Conservation (phyloP, 805 yeast genomes). For the Candida germanica region DNA sequence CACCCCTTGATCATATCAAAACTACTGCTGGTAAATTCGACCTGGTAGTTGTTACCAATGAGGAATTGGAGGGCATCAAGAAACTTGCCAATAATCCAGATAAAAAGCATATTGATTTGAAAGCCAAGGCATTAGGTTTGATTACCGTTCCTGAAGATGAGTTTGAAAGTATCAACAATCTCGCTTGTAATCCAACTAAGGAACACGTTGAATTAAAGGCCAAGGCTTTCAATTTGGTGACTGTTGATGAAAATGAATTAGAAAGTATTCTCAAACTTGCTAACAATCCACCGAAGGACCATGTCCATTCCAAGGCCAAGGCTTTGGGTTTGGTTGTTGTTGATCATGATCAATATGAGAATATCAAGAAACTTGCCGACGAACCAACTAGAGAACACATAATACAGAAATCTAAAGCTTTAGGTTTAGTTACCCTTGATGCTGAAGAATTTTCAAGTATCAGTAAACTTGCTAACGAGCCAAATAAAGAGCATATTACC, state of each 20-base stretch:
- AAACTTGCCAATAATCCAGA: constrained; percentile 8
- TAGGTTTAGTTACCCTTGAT: constrained; percentile 15
- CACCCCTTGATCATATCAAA: constrained; percentile 9
- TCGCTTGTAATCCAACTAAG: constrained; percentile 11
- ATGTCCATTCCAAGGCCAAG: constrained; percentile 4
- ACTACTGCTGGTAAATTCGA: constrained; percentile 1
- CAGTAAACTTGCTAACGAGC: constrained; percentile 8
- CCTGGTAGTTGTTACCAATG: background rate
- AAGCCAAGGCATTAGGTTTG: constrained; percentile 15
- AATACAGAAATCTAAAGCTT: constrained; percentile 13
- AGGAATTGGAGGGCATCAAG: constrained; percentile 15
- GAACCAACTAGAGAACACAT: constrained; percentile 14
- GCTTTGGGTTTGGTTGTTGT: background rate
- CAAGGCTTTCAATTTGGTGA: too few species aligned
- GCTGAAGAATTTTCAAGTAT: constrained; percentile 10
- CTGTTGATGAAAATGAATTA: constrained; percentile 5
- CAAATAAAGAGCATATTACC: constrained; percentile 12
- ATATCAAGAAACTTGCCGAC: constrained; percentile 11
- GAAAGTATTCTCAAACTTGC: constrained; percentile 9
- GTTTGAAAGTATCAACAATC: constrained; percentile 5
- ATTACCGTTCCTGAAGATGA: constrained; percentile 13
- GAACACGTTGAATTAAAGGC: constrained; percentile 14
- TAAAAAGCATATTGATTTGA: constrained; percentile 13
- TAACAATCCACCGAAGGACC: constrained; percentile 9
- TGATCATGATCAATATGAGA: constrained; percentile 9